Evolutionary conservation across 2,329 filamentous ascomycete genomes (phyloP), one percentile per base, ranked within the genome.

Genomic region (Xylariaceae sp.): DNA sequence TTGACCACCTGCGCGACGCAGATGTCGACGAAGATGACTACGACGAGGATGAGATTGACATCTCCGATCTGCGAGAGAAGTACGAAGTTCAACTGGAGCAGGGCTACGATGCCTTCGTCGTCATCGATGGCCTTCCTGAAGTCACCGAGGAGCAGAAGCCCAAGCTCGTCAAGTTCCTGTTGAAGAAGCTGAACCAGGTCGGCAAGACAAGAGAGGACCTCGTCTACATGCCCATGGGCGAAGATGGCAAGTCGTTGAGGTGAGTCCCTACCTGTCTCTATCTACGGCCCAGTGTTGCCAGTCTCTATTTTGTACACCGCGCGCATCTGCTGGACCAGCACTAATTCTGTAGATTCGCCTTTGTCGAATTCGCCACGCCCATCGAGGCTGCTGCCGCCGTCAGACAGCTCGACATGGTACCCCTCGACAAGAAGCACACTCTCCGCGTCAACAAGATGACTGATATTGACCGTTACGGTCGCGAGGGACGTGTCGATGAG

Each of bases 381-480:
- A 90, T 88, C 72, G 92, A 97, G 79, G 94, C 94, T 34, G 82
- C 90, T 58, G 90, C 90, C 56, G 94, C 93, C 58, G 90, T 92
- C 68, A 92, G 96, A 75, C 86, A 89, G 70, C 88, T 99, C 61
- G 87, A 99, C 75, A 85, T 86, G 70, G 87, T 89, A 4, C 85
- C 93, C 50, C 88, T 99, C 71, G 94, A 99, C 80, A 97, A 95
- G 84, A 97, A 88, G 79, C 92, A 99, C 82, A 96, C 85, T 55
- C 85, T 99, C 69, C 84, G 88, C 65, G 92, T 99, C 69, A 99
- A 99, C 86, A 99, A 99, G 79, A 83, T 99, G 70, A 97, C 92
- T 70, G 94, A 99, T 73, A 92, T 99, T 71, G 94, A 99, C 74
- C 89, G 94, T 67, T 99, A 90, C 75, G 94, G 94, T 64, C 86